A percentile compares a stretch with the other conserved stretches of the same genome.
phyloP scores from a whole-genome alignment of 768 basidiomycete species.

The Daedalea quercina region DNA sequence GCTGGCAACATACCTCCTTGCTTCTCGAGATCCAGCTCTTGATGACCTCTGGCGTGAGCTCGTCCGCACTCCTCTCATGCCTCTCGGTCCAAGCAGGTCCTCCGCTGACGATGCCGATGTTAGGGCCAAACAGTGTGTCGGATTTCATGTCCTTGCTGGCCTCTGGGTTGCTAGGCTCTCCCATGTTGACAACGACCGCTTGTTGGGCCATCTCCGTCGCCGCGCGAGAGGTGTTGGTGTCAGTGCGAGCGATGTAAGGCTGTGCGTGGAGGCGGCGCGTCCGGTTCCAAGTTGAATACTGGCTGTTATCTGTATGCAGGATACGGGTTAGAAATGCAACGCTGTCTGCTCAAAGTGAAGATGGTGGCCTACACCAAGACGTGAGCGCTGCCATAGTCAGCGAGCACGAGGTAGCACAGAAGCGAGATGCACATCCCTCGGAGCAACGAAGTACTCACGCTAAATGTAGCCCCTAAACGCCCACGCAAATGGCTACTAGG shows the following conservation, averaged over 20 bases:
- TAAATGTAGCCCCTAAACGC: neutral
- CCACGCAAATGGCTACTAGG: neutral
- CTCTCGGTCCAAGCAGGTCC: constrained; percentile 66
- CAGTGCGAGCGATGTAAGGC: constrained; percentile 46
- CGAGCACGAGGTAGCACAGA: neutral
- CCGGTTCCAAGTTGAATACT: constrained; percentile 54
- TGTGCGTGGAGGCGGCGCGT: constrained; percentile 44
- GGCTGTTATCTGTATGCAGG: constrained; percentile 35
- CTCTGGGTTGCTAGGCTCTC: constrained; percentile 16
- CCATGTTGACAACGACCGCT: constrained; percentile 27
- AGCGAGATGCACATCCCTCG: neutral
- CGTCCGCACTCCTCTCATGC: constrained; percentile 63
- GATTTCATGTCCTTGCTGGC: constrained; percentile 49
- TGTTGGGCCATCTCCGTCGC: constrained; percentile 44
- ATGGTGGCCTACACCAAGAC: constrained; percentile 3
- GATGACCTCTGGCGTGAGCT: constrained; percentile 77
- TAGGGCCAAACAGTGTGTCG: constrained; percentile 87
- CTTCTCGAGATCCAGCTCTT: constrained; percentile 80
- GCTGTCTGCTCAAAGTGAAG: neutral
- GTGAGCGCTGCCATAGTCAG: constrained; percentile 3
- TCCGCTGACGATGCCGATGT: constrained; percentile 68
- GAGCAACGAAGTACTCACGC: neutral
- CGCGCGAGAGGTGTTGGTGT: constrained; percentile 40
- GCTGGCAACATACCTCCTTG: constrained; percentile 59
- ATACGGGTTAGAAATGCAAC: constrained; percentile 6